Evolutionary conservation across 176 grass and related monocot genomes (phyloP), one percentile per base, ranked within the genome.

Genomic region (Avena insularis): DNA sequence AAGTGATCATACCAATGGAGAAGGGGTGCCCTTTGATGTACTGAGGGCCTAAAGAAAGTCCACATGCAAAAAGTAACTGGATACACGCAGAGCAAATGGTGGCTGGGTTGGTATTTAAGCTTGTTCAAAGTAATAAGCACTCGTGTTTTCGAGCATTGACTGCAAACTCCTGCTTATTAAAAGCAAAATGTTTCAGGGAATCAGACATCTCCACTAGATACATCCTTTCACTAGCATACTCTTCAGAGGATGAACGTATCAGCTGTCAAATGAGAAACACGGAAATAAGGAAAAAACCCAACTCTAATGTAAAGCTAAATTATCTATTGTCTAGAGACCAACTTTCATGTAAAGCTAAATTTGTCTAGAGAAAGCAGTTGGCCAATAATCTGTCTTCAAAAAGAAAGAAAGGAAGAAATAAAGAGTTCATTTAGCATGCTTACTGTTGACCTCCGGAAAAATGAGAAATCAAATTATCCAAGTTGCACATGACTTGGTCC

Each of bases 111-210:
- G 21, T 35, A 66, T 25, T 66, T 12, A 12, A 11, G 2, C 43
- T 74, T 87, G 78, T 74, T 71, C 31, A 3, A 49, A 12, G 55
- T 48, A 81, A 51, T 56, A 78, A 49, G 11, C 54, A 75, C 17
- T 47, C 21, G 10, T 38, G 31, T 47, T 36, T 78, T 13, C 29
- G 58, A 59, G 54, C 17, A 40, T 40, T 14, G 31, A 7, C 17
- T 79, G 33, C 19, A 60, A 60, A 45, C 20, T 79, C 56, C 35
- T 21, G 20, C 11, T 23, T 60, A 38, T 58, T 23, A 14, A 2
- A 75, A 45, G 20, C 20, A 29, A 35, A 77, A 47, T 56, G 17
- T 40, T 78, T 54, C 40, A 29, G 50, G 11, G 68, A 75, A 65
- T 4, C 16, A 66, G 4, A 47, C 13, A 47, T 76, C 15, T 59